A percentile compares a stretch with the other conserved stretches of the same genome.
phyloP scores from a whole-genome alignment of 2,329 filamentous ascomycete species.

The Clathrospora elynae region DNA sequence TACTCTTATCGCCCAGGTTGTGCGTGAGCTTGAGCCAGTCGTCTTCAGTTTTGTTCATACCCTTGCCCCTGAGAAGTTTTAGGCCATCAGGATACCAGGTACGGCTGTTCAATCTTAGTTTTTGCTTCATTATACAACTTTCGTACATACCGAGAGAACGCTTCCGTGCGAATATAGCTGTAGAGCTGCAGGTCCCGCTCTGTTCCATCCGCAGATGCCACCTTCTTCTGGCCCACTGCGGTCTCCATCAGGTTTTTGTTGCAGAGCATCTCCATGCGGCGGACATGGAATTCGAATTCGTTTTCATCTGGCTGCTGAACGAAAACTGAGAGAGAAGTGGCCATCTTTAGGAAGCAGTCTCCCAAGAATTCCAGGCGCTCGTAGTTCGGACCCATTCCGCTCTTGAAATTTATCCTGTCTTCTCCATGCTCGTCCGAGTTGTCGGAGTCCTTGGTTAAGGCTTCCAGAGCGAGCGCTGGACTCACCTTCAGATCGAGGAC shows the following conservation, averaged over 20 bases:
- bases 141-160: conserved; percentile 69
- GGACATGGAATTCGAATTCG: conserved; percentile 87
- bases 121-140: neutral
- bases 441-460: conserved; percentile 90
- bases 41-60: conserved; percentile 55
- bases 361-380: conserved; percentile 93
- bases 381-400: conserved; percentile 92
- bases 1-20: conserved; percentile 78
- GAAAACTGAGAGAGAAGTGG: conserved; percentile 86
- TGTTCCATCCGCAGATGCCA: conserved; percentile 44
- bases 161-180: conserved; percentile 79
- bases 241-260: conserved; percentile 87
- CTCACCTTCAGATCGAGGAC: conserved; percentile 68
- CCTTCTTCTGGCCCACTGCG: conserved; percentile 56
- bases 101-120: conserved; percentile 55
- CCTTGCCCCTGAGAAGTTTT: conserved; percentile 74
- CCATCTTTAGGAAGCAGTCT: conserved; percentile 94
- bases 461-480: conserved; percentile 77
- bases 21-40: conserved; percentile 61
- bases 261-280: conserved; percentile 88
- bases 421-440: conserved; percentile 74
- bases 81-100: conserved; percentile 88
- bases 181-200: conserved; percentile 60
- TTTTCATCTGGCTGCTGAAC: conserved; percentile 75
- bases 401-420: conserved; percentile 73